phyloP scores from a whole-genome alignment of 441 rosid species.

The Manihot esculenta region DNA sequence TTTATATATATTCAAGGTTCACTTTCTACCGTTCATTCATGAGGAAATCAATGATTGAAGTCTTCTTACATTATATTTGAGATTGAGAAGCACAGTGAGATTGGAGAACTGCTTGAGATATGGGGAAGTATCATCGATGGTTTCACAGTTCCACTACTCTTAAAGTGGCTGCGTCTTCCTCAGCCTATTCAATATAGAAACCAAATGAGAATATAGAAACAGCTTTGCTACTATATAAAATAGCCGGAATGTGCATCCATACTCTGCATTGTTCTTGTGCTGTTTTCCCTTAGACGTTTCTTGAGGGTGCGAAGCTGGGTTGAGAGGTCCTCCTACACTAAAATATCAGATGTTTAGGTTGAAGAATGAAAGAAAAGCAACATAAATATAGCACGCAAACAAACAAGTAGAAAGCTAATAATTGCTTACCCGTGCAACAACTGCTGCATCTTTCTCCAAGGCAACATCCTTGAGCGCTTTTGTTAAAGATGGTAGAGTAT shows the following conservation, averaged over 20 bases:
- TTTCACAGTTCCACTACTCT: slow-evolving; percentile 54
- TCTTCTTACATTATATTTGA: slow-evolving; percentile 46
- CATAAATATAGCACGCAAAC: slow-evolving; percentile 1
- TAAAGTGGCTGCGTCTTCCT: slow-evolving; percentile 56
- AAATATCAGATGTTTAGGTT: slow-evolving; percentile 26
- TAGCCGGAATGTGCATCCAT: slow-evolving; percentile 29
- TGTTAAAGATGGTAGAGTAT: slow-evolving; percentile 85
- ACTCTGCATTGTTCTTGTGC: slow-evolving; percentile 95
- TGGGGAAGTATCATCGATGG: slow-evolving; percentile 68
- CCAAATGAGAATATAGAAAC: slow-evolving; percentile 20
- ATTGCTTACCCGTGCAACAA: slow-evolving; percentile 72
- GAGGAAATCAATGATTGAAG: slow-evolving; percentile 58
- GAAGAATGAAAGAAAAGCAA: slow-evolving; percentile 21
- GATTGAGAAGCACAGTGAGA: slow-evolving; percentile 48
- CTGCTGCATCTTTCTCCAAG: slow-evolving; percentile 99
- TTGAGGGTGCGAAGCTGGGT: slow-evolving; percentile 89
- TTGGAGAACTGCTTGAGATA: slow-evolving; percentile 53
- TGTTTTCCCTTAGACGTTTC: slow-evolving; percentile 80
- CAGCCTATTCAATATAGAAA: slow-evolving; percentile 48
- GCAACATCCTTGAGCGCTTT: slow-evolving; percentile 93
- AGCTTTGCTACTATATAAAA: slow-evolving; percentile 7
- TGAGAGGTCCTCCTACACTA: slow-evolving; percentile 88
- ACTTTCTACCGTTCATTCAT: slow-evolving; percentile 50
- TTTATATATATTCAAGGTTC: slow-evolving; percentile 47
- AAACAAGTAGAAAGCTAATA: slow-evolving; percentile 8